phyloP scores from a whole-genome alignment of 345 rosid species.

The Aquilaria sinensis region DNA sequence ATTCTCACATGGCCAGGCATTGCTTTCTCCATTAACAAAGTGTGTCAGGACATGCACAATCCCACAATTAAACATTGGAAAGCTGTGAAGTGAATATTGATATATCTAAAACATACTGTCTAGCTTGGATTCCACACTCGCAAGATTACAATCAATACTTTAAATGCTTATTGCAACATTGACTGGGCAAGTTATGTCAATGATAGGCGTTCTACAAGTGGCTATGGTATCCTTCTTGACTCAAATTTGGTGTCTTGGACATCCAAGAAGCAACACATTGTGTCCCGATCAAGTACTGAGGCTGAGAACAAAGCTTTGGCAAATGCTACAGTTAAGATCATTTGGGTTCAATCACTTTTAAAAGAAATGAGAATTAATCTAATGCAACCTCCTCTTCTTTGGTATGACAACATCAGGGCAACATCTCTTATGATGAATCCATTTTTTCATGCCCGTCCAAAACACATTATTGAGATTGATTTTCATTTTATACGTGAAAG shows the following conservation, averaged over 20 bases:
- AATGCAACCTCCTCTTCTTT: background rate
- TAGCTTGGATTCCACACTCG: background rate
- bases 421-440: background rate
- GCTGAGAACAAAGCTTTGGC: background rate
- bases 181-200: background rate
- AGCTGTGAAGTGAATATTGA: background rate
- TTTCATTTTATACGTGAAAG: too few species aligned
- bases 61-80: background rate
- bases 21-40: too few species aligned
- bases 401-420: background rate
- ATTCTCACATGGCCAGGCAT: too few species aligned
- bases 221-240: background rate
- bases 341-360: background rate
- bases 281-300: background rate
- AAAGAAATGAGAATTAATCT: too few species aligned
- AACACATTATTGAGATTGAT: too few species aligned
- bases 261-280: too few species aligned
- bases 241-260: too few species aligned
- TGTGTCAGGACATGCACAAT: too few species aligned
- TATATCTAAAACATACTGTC: background rate
- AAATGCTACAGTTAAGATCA: background rate
- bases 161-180: background rate
- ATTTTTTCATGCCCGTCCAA: too few species aligned
- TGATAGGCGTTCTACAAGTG: background rate
- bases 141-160: background rate